phyloP scores from a whole-genome alignment of 2,329 filamentous ascomycete species.

The Paraphoma chrysanthemicola region DNA sequence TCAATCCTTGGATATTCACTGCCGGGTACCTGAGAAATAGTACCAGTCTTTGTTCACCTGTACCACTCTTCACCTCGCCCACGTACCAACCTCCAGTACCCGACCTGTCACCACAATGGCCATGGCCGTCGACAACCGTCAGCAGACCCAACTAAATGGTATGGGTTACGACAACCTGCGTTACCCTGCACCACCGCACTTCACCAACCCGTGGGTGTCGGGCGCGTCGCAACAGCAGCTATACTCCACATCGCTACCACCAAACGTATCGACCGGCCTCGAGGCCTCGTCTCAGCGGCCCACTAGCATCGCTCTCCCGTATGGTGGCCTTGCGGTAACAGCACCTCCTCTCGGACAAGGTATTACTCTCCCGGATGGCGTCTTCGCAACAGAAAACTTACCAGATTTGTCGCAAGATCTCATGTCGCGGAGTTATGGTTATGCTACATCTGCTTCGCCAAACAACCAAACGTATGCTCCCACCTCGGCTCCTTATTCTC shows the following conservation, averaged over 20 bases:
- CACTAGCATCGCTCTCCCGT: slow-evolving; percentile 72
- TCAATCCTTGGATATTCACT: slow-evolving; percentile 38
- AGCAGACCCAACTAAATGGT: slow-evolving; percentile 69
- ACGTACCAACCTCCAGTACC: neutral
- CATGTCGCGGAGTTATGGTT: slow-evolving; percentile 74
- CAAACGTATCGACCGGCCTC: slow-evolving; percentile 55
- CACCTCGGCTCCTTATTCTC: slow-evolving; percentile 74
- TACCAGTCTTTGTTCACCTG: slow-evolving; percentile 30
- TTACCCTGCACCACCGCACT: slow-evolving; percentile 72
- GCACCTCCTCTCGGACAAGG: slow-evolving; percentile 73
- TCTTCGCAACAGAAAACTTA: slow-evolving; percentile 70
- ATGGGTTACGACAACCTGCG: slow-evolving; percentile 84
- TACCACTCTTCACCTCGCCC: slow-evolving; percentile 13
- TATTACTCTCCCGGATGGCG: slow-evolving; percentile 69
- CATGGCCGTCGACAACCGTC: slow-evolving; percentile 92
- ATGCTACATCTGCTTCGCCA: slow-evolving; percentile 73
- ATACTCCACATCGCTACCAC: slow-evolving; percentile 71
- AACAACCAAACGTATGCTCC: slow-evolving; percentile 71
- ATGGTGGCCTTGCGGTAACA: slow-evolving; percentile 76
- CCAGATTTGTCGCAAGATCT: slow-evolving; percentile 78
- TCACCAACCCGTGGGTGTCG: slow-evolving; percentile 88
- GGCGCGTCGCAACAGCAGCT: slow-evolving; percentile 63
- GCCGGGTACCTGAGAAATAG: slow-evolving; percentile 30
- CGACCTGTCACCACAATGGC: slow-evolving; percentile 67
- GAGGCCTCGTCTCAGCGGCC: slow-evolving; percentile 62